Base-by-base conservation (phyloP, 2,329 filamentous ascomycete species). In the Colletotrichum graminicola region DNA sequence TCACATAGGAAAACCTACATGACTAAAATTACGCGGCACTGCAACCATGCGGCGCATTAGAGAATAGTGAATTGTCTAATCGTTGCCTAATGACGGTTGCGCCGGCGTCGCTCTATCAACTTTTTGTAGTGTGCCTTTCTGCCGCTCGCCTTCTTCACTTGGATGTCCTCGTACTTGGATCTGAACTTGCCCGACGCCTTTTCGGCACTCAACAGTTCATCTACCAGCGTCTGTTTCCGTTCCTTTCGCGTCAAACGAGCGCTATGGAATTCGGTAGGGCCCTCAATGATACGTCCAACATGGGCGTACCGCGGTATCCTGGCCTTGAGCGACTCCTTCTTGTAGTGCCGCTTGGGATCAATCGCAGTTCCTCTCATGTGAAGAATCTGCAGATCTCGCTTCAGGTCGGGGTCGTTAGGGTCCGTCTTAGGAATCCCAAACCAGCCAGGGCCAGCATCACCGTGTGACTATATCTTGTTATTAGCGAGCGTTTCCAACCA, bases 121-220 rank as follows among this genome's bases (percentile, higher is more conserved):
- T 91, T 92, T 79, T 95, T 95, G 85, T 98, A 98, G 77, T 93
- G 92, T 0, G 89, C 91, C 82, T 95, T 98, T 84, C 94, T 97
- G 63, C 96, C 96, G 76, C 93, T 97, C 32, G 88, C 89, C 83
- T 97, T 98, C 73, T 88, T 87, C 62, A 86, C 86, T 79, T 98
- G 94, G 61, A 98, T 94, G 69, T 95, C 91, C 67, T 89, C 87
- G 81, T 97, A 98, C 82, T 97, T 98, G 77, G 87, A 88, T 85
- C 93, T 94, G 84, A 98, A 96, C 76, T 93, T 92, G 71, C 87
- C 87, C 55, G 85, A 91, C 71, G 88, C 81, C 62, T 88, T 84
- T 80, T 94, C 91, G 54, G 87, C 84, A 32, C 90, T 89, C 76
- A 98, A 84, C 4, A 96, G 89, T 79, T 98, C 94, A 74, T 97